Evolutionary conservation across 768 basidiomycete species (phyloP).

Genomic region (Kwoniella dejecticola): DNA sequence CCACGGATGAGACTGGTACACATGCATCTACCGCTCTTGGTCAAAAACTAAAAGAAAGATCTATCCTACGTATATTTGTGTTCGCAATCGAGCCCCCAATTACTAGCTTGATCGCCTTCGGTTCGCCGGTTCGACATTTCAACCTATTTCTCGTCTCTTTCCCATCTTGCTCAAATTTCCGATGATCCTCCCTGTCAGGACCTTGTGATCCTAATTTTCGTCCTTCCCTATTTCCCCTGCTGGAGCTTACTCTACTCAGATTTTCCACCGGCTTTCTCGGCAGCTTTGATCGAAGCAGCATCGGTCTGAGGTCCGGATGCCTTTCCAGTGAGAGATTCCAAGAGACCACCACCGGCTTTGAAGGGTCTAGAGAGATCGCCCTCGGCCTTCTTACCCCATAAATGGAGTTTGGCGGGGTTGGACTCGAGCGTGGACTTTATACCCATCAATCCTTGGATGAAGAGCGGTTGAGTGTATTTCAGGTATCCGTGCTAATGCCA

Average conservation of each 20-base stretch:
- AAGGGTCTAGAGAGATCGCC: conserved; percentile 91
- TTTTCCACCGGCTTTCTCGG: conserved; percentile 73
- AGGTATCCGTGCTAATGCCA: conserved; percentile 83
- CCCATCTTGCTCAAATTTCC: too few species aligned
- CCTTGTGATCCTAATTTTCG: too few species aligned
- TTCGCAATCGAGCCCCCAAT: too few species aligned
- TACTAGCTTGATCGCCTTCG: too few species aligned
- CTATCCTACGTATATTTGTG: too few species aligned
- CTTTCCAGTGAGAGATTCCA: conserved; percentile 60
- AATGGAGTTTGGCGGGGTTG: conserved; percentile 65
- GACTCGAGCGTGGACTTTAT: conserved; percentile 80
- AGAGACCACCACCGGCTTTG: conserved; percentile 67
- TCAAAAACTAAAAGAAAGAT: too few species aligned
- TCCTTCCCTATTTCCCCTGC: too few species aligned
- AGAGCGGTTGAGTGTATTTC: conserved; percentile 93
- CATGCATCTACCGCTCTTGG: too few species aligned
- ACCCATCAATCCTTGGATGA: conserved; percentile 95
- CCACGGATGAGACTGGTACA: too few species aligned
- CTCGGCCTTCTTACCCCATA: conserved; percentile 74
- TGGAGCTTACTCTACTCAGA: conserved; percentile 9
- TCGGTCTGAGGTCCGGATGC: conserved; percentile 76
- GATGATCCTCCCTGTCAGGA: too few species aligned
- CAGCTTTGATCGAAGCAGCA: conserved; percentile 80
- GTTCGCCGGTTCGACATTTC: too few species aligned
- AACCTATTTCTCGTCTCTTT: too few species aligned